Base-by-base conservation (phyloP, 495 filamentous ascomycete genomes). In the Copromyces sp. region DNA sequence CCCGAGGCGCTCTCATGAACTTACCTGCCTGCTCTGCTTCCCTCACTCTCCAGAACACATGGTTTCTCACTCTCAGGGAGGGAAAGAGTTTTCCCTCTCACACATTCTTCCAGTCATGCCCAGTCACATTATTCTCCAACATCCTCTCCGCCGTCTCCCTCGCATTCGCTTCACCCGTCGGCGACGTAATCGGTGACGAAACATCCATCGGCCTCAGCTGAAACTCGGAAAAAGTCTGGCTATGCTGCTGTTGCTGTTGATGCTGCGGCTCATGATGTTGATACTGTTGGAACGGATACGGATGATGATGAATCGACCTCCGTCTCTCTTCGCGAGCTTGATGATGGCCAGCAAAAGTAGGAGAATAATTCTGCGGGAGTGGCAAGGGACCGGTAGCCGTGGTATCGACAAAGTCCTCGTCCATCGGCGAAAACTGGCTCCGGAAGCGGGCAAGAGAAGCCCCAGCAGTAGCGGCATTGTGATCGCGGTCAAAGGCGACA, bases 401-500 rank as follows among this genome's bases (percentile, higher is more conserved):
- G 4, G 84, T 85, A 74, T 85, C 84, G 59, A 85, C 79, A 65
- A 84, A 85, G 4, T 77, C 73, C 35, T 83, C 83, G 16, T 79
- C 80, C 53, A 65, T 65, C 29, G 53, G 53, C 7, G 38, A 78
- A 73, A 44, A 32, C 39, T 78, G 6, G 78, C 69, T 9, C 75
- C 75, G 24, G 75, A 75, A 1, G 61, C 75, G 75, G 20, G 74
- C 73, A 69, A 71, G 65, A 20, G 17, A 1, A 69, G 14, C 9
- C 24, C 47, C 37, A 5, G 37, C 37, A 11, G 72, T n/a, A 17
- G 45, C 45, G 3, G 42, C 4, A 11, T 35, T 38, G n/a, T 68
- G 69, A 32, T 71, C 39, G 69, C 71, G 68, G 72, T 84, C 83
- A 12, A 81, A 72, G n/a, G 84, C 80, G 4, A 86, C 80, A 8